Percentiles rank a stretch among this genome's conserved stretches.
These are phyloP conservation scores for Glycine tomentella DNA, from an alignment of 306 rosid species.

Conservation along the genomic window DNA sequence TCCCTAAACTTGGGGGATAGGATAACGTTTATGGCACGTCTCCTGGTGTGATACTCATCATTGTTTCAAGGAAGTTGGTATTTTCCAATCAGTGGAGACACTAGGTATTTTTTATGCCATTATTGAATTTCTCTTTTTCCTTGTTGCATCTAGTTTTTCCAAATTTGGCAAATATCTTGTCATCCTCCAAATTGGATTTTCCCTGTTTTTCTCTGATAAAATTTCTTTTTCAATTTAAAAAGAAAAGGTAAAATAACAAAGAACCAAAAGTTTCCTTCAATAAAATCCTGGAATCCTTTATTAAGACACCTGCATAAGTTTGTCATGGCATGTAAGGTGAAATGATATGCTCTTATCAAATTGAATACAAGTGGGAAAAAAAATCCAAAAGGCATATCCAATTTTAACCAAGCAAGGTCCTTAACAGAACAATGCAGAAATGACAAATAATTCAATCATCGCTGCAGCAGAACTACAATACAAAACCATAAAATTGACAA, in stretches of 20 bases:
- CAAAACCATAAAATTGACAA: slow-evolving; percentile 24
- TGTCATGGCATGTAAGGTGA: not conserved
- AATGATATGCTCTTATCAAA: not conserved
- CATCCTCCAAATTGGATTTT: not conserved
- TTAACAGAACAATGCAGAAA: not conserved
- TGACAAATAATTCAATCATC: slow-evolving; percentile 24
- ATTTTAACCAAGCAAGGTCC: not conserved
- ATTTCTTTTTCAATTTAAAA: not conserved
- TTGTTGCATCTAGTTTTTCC: too few relatives aligned
- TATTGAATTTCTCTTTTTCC: too few relatives aligned
- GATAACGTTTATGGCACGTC: too few relatives aligned
- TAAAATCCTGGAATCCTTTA: not conserved
- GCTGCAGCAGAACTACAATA: slow-evolving; percentile 23
- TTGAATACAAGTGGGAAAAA: not conserved
- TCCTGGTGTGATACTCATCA: too few relatives aligned
- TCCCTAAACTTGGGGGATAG: too few relatives aligned
- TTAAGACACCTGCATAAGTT: not conserved
- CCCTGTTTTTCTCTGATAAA: not conserved
- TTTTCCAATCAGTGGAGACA: too few relatives aligned
- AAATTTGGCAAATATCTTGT: too few relatives aligned
- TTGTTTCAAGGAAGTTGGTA: too few relatives aligned
- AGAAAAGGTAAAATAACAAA: not conserved
- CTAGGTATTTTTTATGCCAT: too few relatives aligned
- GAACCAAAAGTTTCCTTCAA: not conserved
- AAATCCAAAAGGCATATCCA: not conserved